Evolutionary conservation across 2,329 filamentous ascomycete genomes (phyloP), one percentile per base, ranked within the genome.

Genomic region (Dactylonectria estremocensis): DNA sequence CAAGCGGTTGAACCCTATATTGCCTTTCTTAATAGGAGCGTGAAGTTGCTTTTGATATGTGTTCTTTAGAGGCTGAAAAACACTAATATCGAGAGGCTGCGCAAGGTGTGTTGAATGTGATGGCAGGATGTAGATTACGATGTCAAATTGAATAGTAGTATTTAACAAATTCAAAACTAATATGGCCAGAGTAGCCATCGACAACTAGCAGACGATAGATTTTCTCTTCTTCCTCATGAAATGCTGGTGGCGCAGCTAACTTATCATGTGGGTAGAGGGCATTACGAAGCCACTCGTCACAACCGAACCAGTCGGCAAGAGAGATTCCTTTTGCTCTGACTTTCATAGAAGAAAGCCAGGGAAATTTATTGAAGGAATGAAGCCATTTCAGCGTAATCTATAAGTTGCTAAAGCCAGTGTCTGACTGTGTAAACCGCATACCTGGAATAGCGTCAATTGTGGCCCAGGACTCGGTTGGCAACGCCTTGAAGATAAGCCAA

Each of bases 391-490:
- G 9, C 1, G 58, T 53, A 16, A 61, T 61, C 3, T 46, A 20
- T 3, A 22, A 5, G 10, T 61, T 61, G 8, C 45, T 52, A 33
- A 61, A 61, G 14, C n/a, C 57, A 3, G 48, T 18, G 4, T 60
- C 57, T 60, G 57, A 60, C 46, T 52, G 24, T 52, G 57, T 31
- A 31, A 60, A 52, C 18, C 57, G 8, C 33, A 60, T 50, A 10
- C 35, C 11, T 8, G 22, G 46, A 40, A 50, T 46, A n/a, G 10
- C 18, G 14, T 60, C 57, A n/a, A 50, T 18, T 16, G 16, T 1
- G n/a, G 46, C 31, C 24, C 28, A 59, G 2, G 20, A 43, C 11
- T 48, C 40, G 7, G 45, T 59, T 49, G 28, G 56, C 14, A 59
- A 58, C 1, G 55, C 31, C 45, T 40, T n/a, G n/a, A n/a, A n/a